phyloP scores from a whole-genome alignment of 169 alveolate species.

The Toxoplasma gondii region DNA sequence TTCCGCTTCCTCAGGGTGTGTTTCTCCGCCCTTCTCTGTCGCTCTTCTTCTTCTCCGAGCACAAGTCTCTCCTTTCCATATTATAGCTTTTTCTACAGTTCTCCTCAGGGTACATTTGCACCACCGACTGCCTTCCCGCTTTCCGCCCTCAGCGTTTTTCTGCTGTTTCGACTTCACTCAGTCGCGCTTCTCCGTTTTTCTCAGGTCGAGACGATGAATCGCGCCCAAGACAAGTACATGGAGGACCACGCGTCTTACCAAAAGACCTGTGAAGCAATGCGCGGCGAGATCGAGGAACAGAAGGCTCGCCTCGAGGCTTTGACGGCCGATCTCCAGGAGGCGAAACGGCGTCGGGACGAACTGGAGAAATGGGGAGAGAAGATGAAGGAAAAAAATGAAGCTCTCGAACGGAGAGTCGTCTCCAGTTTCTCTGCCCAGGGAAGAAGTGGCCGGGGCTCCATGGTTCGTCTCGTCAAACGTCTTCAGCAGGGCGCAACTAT shows the following conservation, averaged over 20 bases:
- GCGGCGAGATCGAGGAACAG: neutral
- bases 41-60: too few relatives aligned
- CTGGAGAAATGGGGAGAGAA: neutral
- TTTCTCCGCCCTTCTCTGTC: too few relatives aligned
- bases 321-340: neutral
- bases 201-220: neutral
- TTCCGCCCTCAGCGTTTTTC: too few relatives aligned
- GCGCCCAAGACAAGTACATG: neutral
- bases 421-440: neutral
- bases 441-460: neutral
- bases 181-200: neutral
- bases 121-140: too few relatives aligned
- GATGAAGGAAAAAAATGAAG: neutral
- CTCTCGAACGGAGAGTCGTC: neutral
- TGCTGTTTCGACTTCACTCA: too few relatives aligned
- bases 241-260: neutral
- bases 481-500: neutral
- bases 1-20: too few relatives aligned
- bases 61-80: too few relatives aligned
- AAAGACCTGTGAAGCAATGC: neutral
- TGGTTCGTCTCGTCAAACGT: neutral
- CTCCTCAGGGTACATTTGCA: too few relatives aligned
- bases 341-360: neutral
- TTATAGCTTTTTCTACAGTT: too few relatives aligned
- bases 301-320: neutral